Conservation (phyloP, 805 yeast genomes). For the Sugiyamaella lignohabitans region DNA sequence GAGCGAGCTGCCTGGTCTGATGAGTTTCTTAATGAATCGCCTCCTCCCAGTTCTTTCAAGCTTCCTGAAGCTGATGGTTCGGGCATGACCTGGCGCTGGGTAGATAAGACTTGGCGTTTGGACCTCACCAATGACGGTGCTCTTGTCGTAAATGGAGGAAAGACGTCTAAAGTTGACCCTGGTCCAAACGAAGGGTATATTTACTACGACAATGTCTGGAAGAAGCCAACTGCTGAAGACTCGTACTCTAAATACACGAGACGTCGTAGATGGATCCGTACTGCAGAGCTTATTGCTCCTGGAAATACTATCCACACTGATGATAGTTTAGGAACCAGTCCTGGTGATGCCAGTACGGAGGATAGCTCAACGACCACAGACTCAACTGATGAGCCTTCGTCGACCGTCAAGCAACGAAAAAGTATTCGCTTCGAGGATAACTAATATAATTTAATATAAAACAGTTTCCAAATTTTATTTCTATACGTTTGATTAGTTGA, state of each 20-base stretch:
- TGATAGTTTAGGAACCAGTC: too few relatives aligned
- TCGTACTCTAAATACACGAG: constrained; percentile 86
- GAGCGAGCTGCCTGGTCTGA: constrained; percentile 98
- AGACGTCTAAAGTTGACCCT: constrained; percentile 53
- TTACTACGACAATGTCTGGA: constrained; percentile 92
- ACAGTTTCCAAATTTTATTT: too few relatives aligned
- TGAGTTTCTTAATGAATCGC: constrained; percentile 82
- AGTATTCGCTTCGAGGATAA: constrained; percentile 19
- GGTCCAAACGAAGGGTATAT: constrained; percentile 76
- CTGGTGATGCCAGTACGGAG: too few relatives aligned
- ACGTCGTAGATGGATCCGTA: constrained; percentile 91
- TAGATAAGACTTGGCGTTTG: constrained; percentile 84
- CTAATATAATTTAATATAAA: too few relatives aligned
- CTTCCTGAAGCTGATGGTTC: constrained; percentile 66
- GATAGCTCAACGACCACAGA: too few relatives aligned
- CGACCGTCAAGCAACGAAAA: constrained; percentile 16
- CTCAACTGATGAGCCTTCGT: constrained; percentile 4
- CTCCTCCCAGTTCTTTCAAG: constrained; percentile 68
- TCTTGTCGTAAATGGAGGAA: constrained; percentile 49
- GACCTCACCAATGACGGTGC: constrained; percentile 88
- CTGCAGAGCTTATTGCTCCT: constrained; percentile 44
- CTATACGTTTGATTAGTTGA: too few relatives aligned
- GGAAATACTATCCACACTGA: too few relatives aligned
- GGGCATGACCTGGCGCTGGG: constrained; percentile 90
- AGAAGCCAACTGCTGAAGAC: constrained; percentile 80